Evolutionary conservation across 2,329 filamentous ascomycete genomes (phyloP), one percentile per base, ranked within the genome.

Genomic region (Phaeophleospora eucalypticola): DNA sequence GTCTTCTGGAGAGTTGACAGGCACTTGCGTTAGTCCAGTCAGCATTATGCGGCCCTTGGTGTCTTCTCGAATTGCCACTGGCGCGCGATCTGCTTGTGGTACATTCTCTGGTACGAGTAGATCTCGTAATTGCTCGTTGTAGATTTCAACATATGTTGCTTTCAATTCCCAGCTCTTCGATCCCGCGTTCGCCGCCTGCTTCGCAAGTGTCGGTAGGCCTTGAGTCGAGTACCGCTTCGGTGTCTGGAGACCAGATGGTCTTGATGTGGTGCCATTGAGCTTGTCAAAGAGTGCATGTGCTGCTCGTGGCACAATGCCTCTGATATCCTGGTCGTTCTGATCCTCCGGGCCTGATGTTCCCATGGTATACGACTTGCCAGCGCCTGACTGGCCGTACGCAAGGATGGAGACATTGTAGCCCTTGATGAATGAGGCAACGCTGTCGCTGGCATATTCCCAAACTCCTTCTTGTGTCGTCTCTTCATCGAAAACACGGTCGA

Each of bases 291-390:
- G 78, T 20, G 84, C 82, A 24, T 81, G 80, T 2, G 90, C 91
- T 27, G 93, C 93, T 58, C 93, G 85, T 21, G 93, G 91, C 58
- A 98, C 90, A n/a, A 98, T 89, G 67, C 91, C 91, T 94, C 57
- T 49, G n/a, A 54, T 45, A 6, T 50, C 42, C 41, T 62, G 46
- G 58, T 65, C 52, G 44, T 46, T 47, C 50, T 64, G 61, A 61
- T 96, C 90, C 17, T 69, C 69, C 2, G 90, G 88, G 3, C 89
- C 89, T 0, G 91, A 89, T 0, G 93, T 98, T 47, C 93, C 93
- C 93, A 98, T 98, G 0, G 93, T 98, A 66, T 95, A 97, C 2
- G 91, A 97, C 72, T 98, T 98, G 59, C 93, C 93, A 9, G 93
- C 89, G 46, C 93, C 93, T 20, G 93, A 98, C 73, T 98, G 93